These are phyloP conservation scores for Cudoniella acicularis DNA, from an alignment of 495 filamentous ascomycete species.

Conservation along the genomic window DNA sequence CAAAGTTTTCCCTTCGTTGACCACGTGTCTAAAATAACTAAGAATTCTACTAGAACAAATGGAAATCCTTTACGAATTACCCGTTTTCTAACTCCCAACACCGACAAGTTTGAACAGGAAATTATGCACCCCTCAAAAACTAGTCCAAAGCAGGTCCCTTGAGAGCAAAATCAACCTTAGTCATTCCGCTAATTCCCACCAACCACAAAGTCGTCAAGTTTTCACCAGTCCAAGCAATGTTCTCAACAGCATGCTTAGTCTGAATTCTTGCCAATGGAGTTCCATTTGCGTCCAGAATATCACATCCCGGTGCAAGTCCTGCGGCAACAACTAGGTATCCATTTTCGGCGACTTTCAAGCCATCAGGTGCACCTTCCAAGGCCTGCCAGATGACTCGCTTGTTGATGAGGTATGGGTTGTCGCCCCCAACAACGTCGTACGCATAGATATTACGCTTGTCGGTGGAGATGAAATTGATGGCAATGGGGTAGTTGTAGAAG, in stretches of 20 bases:
- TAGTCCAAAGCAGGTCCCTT: slow-evolving; percentile 17
- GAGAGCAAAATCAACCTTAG: slow-evolving; percentile 30
- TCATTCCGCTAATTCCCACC: slow-evolving; percentile 27
- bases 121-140: too few relatives aligned
- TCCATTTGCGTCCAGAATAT: slow-evolving; percentile 8
- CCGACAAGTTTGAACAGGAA: too few relatives aligned
- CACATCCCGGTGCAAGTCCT: not conserved
- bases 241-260: slow-evolving; percentile 32
- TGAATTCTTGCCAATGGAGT: slow-evolving; percentile 27
- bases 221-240: slow-evolving; percentile 30
- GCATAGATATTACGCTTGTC: slow-evolving; percentile 27
- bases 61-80: too few relatives aligned
- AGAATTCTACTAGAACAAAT: too few relatives aligned
- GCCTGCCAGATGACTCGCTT: slow-evolving; percentile 27
- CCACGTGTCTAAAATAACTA: too few relatives aligned
- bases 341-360: slow-evolving; percentile 29
- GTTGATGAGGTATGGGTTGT: slow-evolving; percentile 22
- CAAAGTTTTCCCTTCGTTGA: too few relatives aligned
- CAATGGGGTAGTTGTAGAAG: slow-evolving; percentile 3
- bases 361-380: slow-evolving; percentile 27
- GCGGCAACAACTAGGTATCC: slow-evolving; percentile 21
- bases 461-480: slow-evolving; percentile 6
- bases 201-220: slow-evolving; percentile 27
- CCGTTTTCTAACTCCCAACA: too few relatives aligned
- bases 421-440: slow-evolving; percentile 24